A percentile compares a stretch with the other conserved stretches of the same genome.
Conservation (phyloP, 2,329 filamentous ascomycete genomes). For the Teratosphaeria nubilosa region DNA sequence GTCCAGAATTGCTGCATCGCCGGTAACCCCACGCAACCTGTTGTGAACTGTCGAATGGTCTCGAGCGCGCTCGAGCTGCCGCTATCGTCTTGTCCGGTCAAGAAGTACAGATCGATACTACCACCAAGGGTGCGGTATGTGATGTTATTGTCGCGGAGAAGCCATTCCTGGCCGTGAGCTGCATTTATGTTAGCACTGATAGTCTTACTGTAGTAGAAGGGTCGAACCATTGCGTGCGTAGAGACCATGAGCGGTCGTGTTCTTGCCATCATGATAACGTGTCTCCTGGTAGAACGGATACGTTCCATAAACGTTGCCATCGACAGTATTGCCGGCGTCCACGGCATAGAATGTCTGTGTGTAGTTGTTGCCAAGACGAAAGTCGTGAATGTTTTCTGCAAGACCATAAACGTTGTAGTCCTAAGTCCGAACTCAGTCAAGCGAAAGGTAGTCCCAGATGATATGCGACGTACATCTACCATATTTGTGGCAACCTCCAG, state of each 20-base stretch:
- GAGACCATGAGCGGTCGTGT: constrained; percentile 54
- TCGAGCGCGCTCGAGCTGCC: constrained; percentile 32
- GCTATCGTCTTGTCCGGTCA: constrained; percentile 46
- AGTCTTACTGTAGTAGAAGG: not conserved
- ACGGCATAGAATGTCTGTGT: constrained; percentile 60
- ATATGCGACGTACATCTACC: not conserved
- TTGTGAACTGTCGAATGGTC: constrained; percentile 5
- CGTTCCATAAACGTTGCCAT: constrained; percentile 60
- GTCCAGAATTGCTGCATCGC: constrained; percentile 70
- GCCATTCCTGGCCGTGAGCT: constrained; percentile 62
- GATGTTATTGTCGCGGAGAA: constrained; percentile 53
- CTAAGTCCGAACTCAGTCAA: constrained; percentile 4
- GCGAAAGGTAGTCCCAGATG: not conserved
- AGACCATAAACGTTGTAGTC: constrained; percentile 40
- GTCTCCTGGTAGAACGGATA: constrained; percentile 71
- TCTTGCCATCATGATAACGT: constrained; percentile 51
- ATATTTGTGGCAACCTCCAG: constrained; percentile 59
- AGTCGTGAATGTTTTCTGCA: constrained; percentile 60
- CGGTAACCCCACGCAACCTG: constrained; percentile 1
- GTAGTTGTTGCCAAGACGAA: constrained; percentile 56
- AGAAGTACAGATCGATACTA: constrained; percentile 67
- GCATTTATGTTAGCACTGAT: not conserved
- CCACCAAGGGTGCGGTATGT: constrained; percentile 69
- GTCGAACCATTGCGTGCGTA: constrained; percentile 53
- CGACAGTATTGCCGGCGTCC: constrained; percentile 56